Conservation (phyloP, 805 yeast species). For the Ogataea wickerhamii region DNA sequence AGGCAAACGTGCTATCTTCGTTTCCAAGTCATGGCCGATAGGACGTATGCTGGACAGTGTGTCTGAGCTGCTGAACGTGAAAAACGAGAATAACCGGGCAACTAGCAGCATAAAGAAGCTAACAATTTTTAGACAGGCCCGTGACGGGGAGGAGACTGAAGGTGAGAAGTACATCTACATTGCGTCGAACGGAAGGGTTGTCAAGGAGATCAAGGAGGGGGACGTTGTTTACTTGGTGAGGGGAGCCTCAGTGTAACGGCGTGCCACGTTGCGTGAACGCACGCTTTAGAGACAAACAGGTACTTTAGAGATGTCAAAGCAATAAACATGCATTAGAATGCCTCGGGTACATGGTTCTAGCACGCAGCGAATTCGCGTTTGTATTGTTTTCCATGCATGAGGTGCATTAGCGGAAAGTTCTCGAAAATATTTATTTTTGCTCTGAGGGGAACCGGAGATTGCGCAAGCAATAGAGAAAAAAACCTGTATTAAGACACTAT, state of each 20-base stretch:
- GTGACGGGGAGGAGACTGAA: slow-evolving; percentile 27
- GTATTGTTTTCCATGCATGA: too few relatives aligned
- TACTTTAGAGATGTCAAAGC: too few relatives aligned
- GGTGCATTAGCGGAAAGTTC: too few relatives aligned
- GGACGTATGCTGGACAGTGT: slow-evolving; percentile 56
- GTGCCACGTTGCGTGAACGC: too few relatives aligned
- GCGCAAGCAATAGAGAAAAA: too few relatives aligned
- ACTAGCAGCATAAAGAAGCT: slow-evolving; percentile 40
- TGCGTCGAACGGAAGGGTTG: slow-evolving; percentile 39
- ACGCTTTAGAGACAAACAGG: too few relatives aligned
- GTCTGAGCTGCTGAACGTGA: slow-evolving; percentile 44
- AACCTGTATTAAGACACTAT: too few relatives aligned
- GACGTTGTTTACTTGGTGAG: slow-evolving; percentile 51
- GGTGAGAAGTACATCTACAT: slow-evolving; percentile 29
- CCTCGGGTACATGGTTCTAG: too few relatives aligned
- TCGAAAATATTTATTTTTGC: too few relatives aligned
- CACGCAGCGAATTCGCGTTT: too few relatives aligned
- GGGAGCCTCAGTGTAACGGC: slow-evolving; percentile 30
- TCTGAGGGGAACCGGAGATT: too few relatives aligned
- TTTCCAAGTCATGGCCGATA: slow-evolving; percentile 55
- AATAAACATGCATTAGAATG: too few relatives aligned
- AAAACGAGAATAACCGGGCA: slow-evolving; percentile 47
- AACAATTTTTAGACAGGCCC: slow-evolving; percentile 40
- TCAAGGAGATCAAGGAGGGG: slow-evolving; percentile 42
- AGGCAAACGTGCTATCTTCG: slow-evolving; percentile 36